Base-by-base conservation (phyloP, 768 basidiomycete species). In the Rhodotorula babjevae region DNA sequence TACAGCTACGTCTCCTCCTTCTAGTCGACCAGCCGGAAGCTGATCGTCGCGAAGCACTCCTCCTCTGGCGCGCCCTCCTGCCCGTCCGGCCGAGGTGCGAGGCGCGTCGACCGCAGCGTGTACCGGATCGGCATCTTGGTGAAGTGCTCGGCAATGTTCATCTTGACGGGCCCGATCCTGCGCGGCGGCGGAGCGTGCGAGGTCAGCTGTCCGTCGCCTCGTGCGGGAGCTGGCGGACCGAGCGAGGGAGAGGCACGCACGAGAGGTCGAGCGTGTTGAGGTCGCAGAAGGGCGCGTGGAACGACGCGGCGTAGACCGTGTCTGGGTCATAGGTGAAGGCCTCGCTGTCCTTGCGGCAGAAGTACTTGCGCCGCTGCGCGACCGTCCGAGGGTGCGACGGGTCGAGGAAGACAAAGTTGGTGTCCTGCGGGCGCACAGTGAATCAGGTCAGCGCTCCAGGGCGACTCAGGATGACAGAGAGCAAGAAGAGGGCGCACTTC, bases 111-210 rank as follows among this genome's bases (percentile, higher is more conserved):
- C 16, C 78, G 68, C 4, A 79, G 73, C 5, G 76, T 76, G 73
- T 78, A 78, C 5, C 78, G 74, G 29, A 78, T 70, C 21, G 78
- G 78, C 78, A 77, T 77, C 49, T 77, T 55, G 19, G 52, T 65
- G 36, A 77, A 75, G 67, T 71, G 76, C 3, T 25, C 44, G 1
- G 49, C 65, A 31, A 78, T 33, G 70, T 75, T 74, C 31, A 78
- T 63, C 57, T 64, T 55, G 50, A 78, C 69, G 6, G 77, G 77
- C 18, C 75, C 75, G 19, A 76, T 21, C 33, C 33, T 59, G 58
- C 8, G 40, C 33, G 31, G 36, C 10, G 57, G 3, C 6, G 21
- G 57, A 5, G 36, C 4, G 36, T 36, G 36, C 36, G 36, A 36
- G n/a, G n/a, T n/a, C n/a, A n/a, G n/a, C n/a, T n/a, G n/a, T n/a